Evolutionary conservation across 495 filamentous ascomycete species (phyloP), one percentile per base, ranked within the genome.

Genomic region (Barbatosphaeria neglecta): DNA sequence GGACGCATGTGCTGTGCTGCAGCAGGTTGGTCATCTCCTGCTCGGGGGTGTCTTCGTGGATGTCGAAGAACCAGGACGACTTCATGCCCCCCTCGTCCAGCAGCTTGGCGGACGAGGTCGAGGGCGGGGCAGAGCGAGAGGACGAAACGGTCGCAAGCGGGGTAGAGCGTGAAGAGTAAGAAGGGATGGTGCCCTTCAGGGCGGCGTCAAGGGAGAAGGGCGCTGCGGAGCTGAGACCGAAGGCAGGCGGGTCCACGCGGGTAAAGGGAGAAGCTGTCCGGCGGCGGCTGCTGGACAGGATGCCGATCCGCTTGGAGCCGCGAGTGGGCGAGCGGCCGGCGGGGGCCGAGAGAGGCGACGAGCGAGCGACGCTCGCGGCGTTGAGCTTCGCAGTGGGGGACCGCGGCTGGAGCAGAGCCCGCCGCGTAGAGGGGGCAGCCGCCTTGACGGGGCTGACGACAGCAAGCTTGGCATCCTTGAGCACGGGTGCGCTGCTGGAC

Each of bases 21-120:
- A 97, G 85, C 3, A 94, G 66, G 57, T 93, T 96, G 44, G 86
- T 83, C 63, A 87, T 83, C 55, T 90, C 80, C 53, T 98, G 86
- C 53, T 93, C 84, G 24, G 78, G 76, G 0, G 86, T 86, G 63
- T 98, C 92, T 59, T 95, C 90, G 57, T 98, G 81, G 62, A 98
- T 97, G 37, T 88, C 81, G 61, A 97, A 97, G 67, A 83, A 82
- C 90, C 90, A 96, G 15, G 76, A 75, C 19, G 78, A 77, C 20
- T 75, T 78, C 38, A 68, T 60, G 43, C 74, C 72, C 11, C 74
- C 47, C 37, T 72, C 63, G 37, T 50, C 50, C 49, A 1, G 45
- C 15, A 3, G 46, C 46, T n/a, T n/a, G n/a, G 9, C 31, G 25
- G 27, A 50, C 13, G 58, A 50, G 19, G 49, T 43, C 16, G 47